A percentile compares a stretch with the other conserved stretches of the same genome.
phyloP scores from a whole-genome alignment of 1,139 yeast genomes.

The Protomyces arabidopsidicola region DNA sequence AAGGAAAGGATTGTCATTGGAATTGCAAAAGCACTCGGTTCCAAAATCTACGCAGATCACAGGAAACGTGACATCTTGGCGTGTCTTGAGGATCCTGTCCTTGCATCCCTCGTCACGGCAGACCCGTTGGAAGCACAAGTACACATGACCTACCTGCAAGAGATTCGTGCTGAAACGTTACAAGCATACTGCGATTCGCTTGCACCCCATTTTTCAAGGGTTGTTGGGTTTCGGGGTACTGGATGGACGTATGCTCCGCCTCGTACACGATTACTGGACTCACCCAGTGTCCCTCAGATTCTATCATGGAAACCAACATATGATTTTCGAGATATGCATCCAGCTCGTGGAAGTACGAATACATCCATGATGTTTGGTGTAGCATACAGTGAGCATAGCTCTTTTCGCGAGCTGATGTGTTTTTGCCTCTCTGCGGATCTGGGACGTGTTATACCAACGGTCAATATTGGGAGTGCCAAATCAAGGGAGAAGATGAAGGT shows the following conservation, averaged over 20 bases:
- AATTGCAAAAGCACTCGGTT: conserved; percentile 54
- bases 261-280: conserved; percentile 32
- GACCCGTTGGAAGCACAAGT: conserved; percentile 53
- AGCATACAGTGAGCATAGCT: conserved; percentile 93
- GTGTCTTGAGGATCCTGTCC: conserved; percentile 43
- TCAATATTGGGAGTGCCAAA: conserved; percentile 44
- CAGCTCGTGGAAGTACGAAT: conserved; percentile 34
- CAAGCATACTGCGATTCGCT: conserved; percentile 51
- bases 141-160: conserved; percentile 64
- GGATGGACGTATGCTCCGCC: conserved; percentile 67
- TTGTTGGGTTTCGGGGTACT: conserved; percentile 70
- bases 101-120: conserved; percentile 42
- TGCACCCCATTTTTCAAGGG: conserved; percentile 49
- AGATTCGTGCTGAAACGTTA: conserved; percentile 42
- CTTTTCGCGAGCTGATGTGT: conserved; percentile 68
- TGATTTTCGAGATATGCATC: conserved; percentile 29
- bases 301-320: conserved; percentile 31
- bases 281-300: conserved; percentile 31
- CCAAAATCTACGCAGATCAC: conserved; percentile 51
- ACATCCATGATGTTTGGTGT: conserved; percentile 42
- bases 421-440: conserved; percentile 55
- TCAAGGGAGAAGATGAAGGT: conserved; percentile 33
- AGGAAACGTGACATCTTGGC: conserved; percentile 50
- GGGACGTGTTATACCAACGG: conserved; percentile 69
- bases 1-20: conserved; percentile 73